Conservation (phyloP, 441 rosid genomes). For the Syzygium malaccense region DNA sequence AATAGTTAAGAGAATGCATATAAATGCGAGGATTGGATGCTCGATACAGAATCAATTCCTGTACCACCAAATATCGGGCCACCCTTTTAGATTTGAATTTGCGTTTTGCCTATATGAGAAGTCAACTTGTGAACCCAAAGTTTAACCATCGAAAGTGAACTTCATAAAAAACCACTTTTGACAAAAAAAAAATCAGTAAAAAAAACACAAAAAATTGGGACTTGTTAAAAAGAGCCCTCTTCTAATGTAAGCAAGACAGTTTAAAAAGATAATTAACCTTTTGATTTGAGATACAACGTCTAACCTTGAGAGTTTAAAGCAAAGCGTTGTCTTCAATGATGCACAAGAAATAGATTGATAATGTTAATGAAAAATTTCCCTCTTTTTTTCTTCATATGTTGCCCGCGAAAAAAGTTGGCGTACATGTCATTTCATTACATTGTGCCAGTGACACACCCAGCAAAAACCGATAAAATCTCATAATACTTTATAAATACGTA, state of each 20-base stretch:
- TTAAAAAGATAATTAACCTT: background rate
- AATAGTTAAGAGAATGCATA: background rate
- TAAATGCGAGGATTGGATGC: background rate
- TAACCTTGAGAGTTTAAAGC: background rate
- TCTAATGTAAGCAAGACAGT: background rate
- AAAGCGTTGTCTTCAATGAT: background rate
- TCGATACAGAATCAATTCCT: background rate
- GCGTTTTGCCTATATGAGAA: background rate
- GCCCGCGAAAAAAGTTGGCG: background rate
- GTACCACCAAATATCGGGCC: background rate
- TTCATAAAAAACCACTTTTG: background rate
- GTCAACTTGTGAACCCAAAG: background rate
- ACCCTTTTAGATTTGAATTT: background rate
- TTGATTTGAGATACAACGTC: background rate
- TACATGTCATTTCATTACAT: background rate
- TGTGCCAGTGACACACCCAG: too few species aligned
- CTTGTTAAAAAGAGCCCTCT: background rate
- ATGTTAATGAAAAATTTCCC: background rate
- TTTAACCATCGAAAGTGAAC: background rate
- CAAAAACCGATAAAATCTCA: background rate
- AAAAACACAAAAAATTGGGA: background rate
- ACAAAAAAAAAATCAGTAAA: too few species aligned
- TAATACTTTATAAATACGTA: background rate
- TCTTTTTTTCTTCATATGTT: rapidly evolving
- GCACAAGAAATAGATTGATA: background rate